Evolutionary conservation across 306 rosid species (phyloP), one percentile per base, ranked within the genome.

Genomic region (Castanea crenata): DNA sequence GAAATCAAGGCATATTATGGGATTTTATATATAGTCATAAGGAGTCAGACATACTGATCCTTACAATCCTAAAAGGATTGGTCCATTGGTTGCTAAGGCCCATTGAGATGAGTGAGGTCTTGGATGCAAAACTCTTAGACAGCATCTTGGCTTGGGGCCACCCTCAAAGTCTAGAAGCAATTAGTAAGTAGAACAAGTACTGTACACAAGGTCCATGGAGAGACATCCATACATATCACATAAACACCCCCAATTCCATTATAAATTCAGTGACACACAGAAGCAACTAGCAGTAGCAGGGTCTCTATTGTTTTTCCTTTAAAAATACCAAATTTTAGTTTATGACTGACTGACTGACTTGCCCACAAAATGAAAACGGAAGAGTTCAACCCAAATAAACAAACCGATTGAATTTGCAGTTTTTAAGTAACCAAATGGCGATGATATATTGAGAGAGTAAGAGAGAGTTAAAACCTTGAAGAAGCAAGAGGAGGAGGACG

Each of bases 391-490:
- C 27, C 32, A 49, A 63, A 11, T 8, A 61, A 29, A 38, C 61
- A 61, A 29, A 38, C 61, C 12, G 35, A 19, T 8, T 15, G 41
- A 6, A 52, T 52, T 64, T 64, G 32, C 41, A 72, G n/a, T 6
- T 51, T 69, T 2, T n/a, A 5, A 59, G 11, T 5, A 71, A 34
- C 31, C 23, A 69, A 54, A 41, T 58, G 41, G 7, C 20, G 13
- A 19, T 15, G 69, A 63, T 20, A n/a, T 3, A 55, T 15, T 16
- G 20, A 35, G 57, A 77, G 44, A 4, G 20, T 6, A 9, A 32
- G 57, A n/a, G 18, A 35, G 20, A 56, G 69, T 34, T 73, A 54
- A 58, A 38, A 91, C 98, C 98, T 89, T 80, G 74, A 86, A 82
- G 85, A 76, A 85, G 62, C 11, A 38, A 8, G 46, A 38, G 46